phyloP scores from a whole-genome alignment of 2,329 filamentous ascomycete species.

The Diaporthe caulivora region DNA sequence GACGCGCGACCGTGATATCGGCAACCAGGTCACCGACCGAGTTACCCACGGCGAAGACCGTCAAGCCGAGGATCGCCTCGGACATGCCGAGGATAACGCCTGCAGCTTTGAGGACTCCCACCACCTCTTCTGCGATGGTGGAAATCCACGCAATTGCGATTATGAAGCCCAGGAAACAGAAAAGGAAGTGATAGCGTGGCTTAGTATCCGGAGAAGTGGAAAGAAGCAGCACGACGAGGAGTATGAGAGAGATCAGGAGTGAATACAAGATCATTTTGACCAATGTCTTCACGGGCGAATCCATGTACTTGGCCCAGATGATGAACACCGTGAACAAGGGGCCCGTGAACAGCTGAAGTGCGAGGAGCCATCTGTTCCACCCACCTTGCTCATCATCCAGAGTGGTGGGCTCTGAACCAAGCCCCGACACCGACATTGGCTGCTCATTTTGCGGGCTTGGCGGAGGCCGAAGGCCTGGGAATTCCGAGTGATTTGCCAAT shows the following conservation, averaged over 20 bases:
- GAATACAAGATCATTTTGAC: conserved; percentile 71
- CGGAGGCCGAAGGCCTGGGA: conserved; percentile 23
- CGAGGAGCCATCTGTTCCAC: conserved; percentile 94
- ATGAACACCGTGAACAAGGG: conserved; percentile 86
- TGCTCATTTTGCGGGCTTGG: conserved; percentile 40
- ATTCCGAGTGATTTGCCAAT: conserved; percentile 32
- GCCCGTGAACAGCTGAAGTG: conserved; percentile 86
- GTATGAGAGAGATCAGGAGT: conserved; percentile 75
- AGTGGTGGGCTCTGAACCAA: conserved; percentile 36
- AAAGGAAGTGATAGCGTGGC: conserved; percentile 79
- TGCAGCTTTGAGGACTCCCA: conserved; percentile 91
- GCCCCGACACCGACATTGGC: conserved; percentile 17
- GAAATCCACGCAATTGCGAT: conserved; percentile 97
- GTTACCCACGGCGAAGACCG: conserved; percentile 96
- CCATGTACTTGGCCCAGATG: conserved; percentile 76
- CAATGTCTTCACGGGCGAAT: conserved; percentile 64
- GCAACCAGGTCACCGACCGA: conserved; percentile 94
- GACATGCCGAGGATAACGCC: conserved; percentile 94
- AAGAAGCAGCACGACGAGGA: conserved; percentile 75
- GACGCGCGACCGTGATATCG: conserved; percentile 90
- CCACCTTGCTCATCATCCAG: conserved; percentile 59
- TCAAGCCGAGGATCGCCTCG: conserved; percentile 93
- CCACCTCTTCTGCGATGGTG: conserved; percentile 94
- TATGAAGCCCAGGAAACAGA: conserved; percentile 91
- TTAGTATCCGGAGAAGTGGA: conserved; percentile 77